Percentiles rank a stretch among this genome's conserved stretches.
These are phyloP conservation scores for Aquilaria agallochum DNA, from an alignment of 441 rosid genomes.

Conservation along the genomic window DNA sequence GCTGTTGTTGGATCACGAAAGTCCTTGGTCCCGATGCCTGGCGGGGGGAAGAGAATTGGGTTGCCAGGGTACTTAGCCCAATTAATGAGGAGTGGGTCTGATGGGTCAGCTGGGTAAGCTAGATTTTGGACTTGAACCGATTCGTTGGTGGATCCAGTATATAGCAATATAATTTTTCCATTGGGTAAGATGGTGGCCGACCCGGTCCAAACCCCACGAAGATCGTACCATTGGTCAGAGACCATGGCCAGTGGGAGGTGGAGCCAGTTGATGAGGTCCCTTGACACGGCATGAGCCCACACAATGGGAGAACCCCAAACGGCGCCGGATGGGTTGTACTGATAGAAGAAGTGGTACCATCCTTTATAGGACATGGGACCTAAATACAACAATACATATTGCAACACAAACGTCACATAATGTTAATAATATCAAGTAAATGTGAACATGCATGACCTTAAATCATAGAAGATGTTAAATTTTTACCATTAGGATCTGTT, in stretches of 20 bases:
- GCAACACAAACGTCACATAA: too few relatives aligned
- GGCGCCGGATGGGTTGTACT: conserved; percentile 80
- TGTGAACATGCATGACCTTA: not conserved
- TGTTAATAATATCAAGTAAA: not conserved
- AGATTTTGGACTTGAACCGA: conserved; percentile 85
- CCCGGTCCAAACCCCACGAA: conserved; percentile 94
- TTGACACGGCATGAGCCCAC: conserved; percentile 98
- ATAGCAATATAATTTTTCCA: conserved; percentile 75
- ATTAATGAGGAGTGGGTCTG: conserved; percentile 77
- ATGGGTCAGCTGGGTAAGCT: conserved; percentile 76
- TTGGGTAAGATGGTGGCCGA: conserved; percentile 79
- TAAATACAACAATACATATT: conserved; percentile 12
- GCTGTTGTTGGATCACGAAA: conserved; percentile 98
- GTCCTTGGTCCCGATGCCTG: conserved; percentile 46
- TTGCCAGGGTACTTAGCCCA: conserved; percentile 77
- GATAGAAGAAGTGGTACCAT: conserved; percentile 94
- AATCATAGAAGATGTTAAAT: not conserved
- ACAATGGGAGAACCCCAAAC: conserved; percentile 82
- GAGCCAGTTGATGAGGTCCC: conserved; percentile 81
- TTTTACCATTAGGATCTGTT: conserved; percentile 87
- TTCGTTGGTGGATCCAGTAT: conserved; percentile 74
- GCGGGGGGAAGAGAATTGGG: conserved; percentile 75
- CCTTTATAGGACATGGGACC: conserved; percentile 92
- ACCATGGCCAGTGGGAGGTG: conserved; percentile 83
- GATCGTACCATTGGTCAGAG: conserved; percentile 83